Conservation (phyloP, 163 green algal species). For the Scenedesmus sp. region DNA sequence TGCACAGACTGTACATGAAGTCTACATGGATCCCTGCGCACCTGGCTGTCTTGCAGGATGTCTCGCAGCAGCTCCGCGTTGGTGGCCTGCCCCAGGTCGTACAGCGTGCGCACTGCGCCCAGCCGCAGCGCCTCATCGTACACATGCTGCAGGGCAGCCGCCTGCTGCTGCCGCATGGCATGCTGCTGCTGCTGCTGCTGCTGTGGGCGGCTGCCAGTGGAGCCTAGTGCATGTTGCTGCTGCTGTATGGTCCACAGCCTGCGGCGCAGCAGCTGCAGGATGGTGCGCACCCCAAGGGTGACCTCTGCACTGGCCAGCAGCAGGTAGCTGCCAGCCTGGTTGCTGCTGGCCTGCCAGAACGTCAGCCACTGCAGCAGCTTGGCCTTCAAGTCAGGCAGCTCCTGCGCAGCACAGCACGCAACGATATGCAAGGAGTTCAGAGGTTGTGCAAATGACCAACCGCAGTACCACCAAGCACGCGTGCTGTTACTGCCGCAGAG, state of each 20-base stretch:
- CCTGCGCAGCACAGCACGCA: conserved; percentile 21
- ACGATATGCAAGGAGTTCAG: background rate
- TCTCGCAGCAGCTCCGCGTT: conserved; percentile 32
- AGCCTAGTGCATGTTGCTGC: conserved; percentile 9
- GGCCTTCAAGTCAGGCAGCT: conserved; percentile 1
- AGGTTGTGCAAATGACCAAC: background rate
- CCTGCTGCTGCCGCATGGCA: conserved; percentile 7
- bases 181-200: conserved; percentile 25
- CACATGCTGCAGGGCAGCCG: background rate
- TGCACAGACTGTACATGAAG: too few species aligned
- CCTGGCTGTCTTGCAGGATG: background rate
- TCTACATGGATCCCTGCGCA: background rate
- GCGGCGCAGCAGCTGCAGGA: conserved; percentile 28
- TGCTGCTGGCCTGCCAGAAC: conserved; percentile 19
- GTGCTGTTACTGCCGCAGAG: too few species aligned
- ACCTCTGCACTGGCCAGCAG: conserved; percentile 44
- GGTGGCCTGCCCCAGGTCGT: conserved; percentile 17
- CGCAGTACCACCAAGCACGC: too few species aligned
- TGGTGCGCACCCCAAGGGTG: conserved; percentile 37
- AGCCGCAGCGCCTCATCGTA: background rate
- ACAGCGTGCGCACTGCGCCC: conserved; percentile 2
- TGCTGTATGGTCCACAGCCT: conserved; percentile 12
- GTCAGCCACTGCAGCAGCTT: conserved; percentile 30
- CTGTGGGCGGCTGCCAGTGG: background rate
- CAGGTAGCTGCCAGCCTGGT: conserved; percentile 15